Percentiles rank a stretch among this genome's conserved stretches.
Evolutionary conservation across 805 yeast species (phyloP).

Genomic region (Metschnikowia cerradonensis): DNA sequence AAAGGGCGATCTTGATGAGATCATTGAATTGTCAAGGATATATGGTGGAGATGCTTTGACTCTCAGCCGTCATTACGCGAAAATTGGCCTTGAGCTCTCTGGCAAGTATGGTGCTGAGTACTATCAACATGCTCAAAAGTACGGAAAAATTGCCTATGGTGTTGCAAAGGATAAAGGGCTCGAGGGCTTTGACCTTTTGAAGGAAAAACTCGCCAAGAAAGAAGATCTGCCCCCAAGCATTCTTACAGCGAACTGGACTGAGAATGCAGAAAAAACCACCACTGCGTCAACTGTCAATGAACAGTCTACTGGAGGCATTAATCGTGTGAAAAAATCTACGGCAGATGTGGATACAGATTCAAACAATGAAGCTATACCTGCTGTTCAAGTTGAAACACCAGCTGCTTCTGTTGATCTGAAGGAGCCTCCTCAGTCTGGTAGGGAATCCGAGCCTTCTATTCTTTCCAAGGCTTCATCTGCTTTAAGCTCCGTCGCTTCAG

Average conservation of each 20-base stretch:
- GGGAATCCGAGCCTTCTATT: not conserved
- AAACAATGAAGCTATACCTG: slow-evolving; percentile 9
- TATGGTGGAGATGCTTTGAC: slow-evolving; percentile 17
- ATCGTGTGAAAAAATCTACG: slow-evolving; percentile 7
- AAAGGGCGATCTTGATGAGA: slow-evolving; percentile 30
- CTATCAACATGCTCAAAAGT: slow-evolving; percentile 20
- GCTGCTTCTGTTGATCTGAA: not conserved
- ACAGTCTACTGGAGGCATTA: slow-evolving; percentile 9
- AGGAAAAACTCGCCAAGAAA: slow-evolving; percentile 26
- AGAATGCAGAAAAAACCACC: slow-evolving; percentile 2
- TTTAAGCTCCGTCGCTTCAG: not conserved
- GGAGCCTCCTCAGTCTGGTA: not conserved
- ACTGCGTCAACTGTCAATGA: slow-evolving; percentile 9
- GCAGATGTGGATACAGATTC: slow-evolving; percentile 12
- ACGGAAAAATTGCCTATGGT: slow-evolving; percentile 19
- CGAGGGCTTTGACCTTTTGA: slow-evolving; percentile 22
- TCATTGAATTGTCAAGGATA: slow-evolving; percentile 17
- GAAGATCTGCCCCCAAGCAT: slow-evolving; percentile 17
- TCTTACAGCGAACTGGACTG: not conserved
- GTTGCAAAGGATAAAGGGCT: slow-evolving; percentile 13
- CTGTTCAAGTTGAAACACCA: not conserved
- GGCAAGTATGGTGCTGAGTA: slow-evolving; percentile 19
- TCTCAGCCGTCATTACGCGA: slow-evolving; percentile 12
- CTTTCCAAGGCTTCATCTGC: not conserved
- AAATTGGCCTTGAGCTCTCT: slow-evolving; percentile 11